phyloP scores from a whole-genome alignment of 2,329 filamentous ascomycete genomes.

The Phyllosticta citrichinensis region DNA sequence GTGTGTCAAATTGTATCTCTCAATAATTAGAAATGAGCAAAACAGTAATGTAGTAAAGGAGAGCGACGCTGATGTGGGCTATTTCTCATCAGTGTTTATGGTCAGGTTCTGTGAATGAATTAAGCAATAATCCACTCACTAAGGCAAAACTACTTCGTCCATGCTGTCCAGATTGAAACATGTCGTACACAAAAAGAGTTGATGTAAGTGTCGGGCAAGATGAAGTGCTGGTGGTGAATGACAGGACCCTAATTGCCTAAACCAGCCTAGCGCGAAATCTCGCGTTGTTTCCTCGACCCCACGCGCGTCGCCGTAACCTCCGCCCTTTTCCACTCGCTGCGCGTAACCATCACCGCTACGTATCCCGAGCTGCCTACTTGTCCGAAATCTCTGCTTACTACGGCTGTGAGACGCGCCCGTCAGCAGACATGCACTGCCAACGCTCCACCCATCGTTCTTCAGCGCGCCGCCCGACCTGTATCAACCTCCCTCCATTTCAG shows the following conservation, averaged over 20 bases:
- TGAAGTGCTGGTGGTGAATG: neutral
- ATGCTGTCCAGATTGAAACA: no score
- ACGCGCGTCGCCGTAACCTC: neutral
- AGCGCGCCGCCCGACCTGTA: neutral
- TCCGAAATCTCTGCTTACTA: neutral
- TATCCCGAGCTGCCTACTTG: neutral
- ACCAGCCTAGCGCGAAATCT: neutral
- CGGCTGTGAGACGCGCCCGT: neutral
- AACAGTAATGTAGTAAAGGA: no score
- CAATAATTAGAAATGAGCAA: no score
- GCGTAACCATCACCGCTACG: neutral
- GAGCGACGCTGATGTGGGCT: no score
- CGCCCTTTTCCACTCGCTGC: neutral
- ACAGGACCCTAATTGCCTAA: neutral
- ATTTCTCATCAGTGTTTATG: no score
- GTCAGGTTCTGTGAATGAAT: no score
- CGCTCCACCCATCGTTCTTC: neutral
- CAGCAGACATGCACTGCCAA: neutral
- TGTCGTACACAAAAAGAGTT: no score
- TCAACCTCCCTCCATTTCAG: neutral
- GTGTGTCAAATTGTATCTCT: no score
- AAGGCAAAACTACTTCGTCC: no score
- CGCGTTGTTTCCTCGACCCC: neutral
- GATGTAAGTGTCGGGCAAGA: no score
- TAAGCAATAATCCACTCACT: no score